Percentiles rank a stretch among this genome's conserved stretches.
phyloP scores from a whole-genome alignment of 495 filamentous ascomycete genomes.

The Penicillium cataractarum region DNA sequence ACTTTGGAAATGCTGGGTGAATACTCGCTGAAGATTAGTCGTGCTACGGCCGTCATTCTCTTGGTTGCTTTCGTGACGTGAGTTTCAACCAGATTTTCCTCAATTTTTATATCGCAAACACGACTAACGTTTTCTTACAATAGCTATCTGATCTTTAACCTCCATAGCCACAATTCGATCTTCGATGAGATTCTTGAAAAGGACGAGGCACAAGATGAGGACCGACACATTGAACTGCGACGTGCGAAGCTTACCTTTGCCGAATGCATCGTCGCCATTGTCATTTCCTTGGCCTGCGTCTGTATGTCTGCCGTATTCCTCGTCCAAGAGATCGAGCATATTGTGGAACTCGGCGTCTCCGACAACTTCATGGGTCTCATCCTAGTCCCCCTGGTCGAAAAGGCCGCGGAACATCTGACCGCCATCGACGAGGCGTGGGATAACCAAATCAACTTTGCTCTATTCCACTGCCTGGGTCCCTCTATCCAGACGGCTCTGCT shows the following conservation, averaged over 20 bases:
- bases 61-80: slow-evolving; percentile 72
- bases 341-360: slow-evolving; percentile 69
- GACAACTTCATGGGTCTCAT: slow-evolving; percentile 84
- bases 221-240: slow-evolving; percentile 63
- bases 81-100: neutral
- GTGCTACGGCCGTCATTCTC: slow-evolving; percentile 75
- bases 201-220: slow-evolving; percentile 73
- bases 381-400: slow-evolving; percentile 79
- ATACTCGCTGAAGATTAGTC: slow-evolving; percentile 68
- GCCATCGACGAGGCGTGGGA: slow-evolving; percentile 88
- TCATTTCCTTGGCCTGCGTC: slow-evolving; percentile 71
- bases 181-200: slow-evolving; percentile 70
- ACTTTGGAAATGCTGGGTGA: slow-evolving; percentile 42
- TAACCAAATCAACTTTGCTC: slow-evolving; percentile 75
- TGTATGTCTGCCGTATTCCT: slow-evolving; percentile 80
- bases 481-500: slow-evolving; percentile 90
- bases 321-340: slow-evolving; percentile 75
- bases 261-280: slow-evolving; percentile 71
- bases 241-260: slow-evolving; percentile 77
- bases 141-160: slow-evolving; percentile 81
- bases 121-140: slow-evolving; percentile 17
- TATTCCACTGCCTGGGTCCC: slow-evolving; percentile 85
- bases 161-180: slow-evolving; percentile 78
- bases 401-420: slow-evolving; percentile 87
- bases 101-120: too few relatives aligned